A percentile compares a stretch with the other conserved stretches of the same genome.
Conservation (phyloP, 495 filamentous ascomycete species). For the Delitschia confertaspora region DNA sequence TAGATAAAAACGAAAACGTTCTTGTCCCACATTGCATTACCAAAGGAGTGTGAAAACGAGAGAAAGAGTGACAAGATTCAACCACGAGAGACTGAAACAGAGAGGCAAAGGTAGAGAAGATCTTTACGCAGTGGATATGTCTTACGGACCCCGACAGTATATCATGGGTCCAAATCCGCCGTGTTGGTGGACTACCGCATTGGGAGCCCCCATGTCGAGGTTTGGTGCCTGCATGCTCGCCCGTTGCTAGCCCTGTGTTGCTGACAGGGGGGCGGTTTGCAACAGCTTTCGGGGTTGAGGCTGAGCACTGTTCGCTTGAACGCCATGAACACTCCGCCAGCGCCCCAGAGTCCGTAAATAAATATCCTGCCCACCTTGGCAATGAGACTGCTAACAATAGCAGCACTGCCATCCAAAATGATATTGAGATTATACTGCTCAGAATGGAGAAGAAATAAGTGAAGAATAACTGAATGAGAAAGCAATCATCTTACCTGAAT, state of each 20-base stretch:
- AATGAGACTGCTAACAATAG: slow-evolving; percentile 25
- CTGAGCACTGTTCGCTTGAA: no score
- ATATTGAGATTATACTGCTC: no score
- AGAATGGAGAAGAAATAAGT: no score
- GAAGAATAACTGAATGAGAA: no score
- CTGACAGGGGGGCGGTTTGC: slow-evolving; percentile 5
- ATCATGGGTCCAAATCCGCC: slow-evolving; percentile 5
- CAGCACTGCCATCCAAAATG: not conserved
- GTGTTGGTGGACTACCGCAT: no score
- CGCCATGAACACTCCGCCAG: slow-evolving; percentile 2
- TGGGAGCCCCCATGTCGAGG: no score
- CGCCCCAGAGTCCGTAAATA: slow-evolving; percentile 9
- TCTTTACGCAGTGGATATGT: slow-evolving; percentile 9
- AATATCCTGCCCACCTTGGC: not conserved
- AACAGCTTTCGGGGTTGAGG: slow-evolving; percentile 12
- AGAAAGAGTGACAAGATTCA: slow-evolving; percentile 9
- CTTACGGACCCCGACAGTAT: slow-evolving; percentile 19
- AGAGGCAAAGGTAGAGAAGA: not conserved
- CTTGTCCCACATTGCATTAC: slow-evolving; percentile 30
- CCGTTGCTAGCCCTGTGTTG: slow-evolving; percentile 10
- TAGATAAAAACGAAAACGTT: slow-evolving; percentile 16
- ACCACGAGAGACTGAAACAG: slow-evolving; percentile 15
- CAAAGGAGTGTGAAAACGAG: slow-evolving; percentile 23
- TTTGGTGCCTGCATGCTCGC: slow-evolving; percentile 11
- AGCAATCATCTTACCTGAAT: no score